phyloP scores from a whole-genome alignment of 305 asterid genomes.

The Ajuga reptans region DNA sequence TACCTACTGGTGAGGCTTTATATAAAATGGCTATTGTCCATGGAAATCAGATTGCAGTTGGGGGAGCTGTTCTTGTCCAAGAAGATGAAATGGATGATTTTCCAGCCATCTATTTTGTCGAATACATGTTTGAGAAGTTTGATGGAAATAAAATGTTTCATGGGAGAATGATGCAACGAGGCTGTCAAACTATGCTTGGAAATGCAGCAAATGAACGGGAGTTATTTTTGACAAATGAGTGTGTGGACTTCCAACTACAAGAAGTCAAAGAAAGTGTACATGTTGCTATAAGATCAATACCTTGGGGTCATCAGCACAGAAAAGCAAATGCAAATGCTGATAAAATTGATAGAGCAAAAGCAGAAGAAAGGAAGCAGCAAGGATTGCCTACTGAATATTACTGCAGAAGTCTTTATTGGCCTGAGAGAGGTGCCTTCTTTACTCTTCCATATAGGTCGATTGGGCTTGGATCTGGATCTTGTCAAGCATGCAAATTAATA shows the following conservation, averaged over 20 bases:
- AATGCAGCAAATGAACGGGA: slow-evolving; percentile 85
- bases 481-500: slow-evolving; percentile 55
- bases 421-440: slow-evolving; percentile 89
- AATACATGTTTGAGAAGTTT: slow-evolving; percentile 70
- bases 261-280: slow-evolving; percentile 41
- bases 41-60: slow-evolving; percentile 51
- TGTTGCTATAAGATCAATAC: slow-evolving; percentile 46
- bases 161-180: slow-evolving; percentile 71
- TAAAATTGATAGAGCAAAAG: slow-evolving; percentile 60
- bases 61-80: slow-evolving; percentile 53
- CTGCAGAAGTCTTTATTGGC: slow-evolving; percentile 80
- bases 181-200: slow-evolving; percentile 76
- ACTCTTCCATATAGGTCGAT: slow-evolving; percentile 40
- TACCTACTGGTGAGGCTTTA: slow-evolving; percentile 48
- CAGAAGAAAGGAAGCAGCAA: slow-evolving; percentile 70
- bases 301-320: slow-evolving; percentile 92
- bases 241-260: slow-evolving; percentile 52
- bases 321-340: slow-evolving; percentile 57
- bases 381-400: slow-evolving; percentile 67
- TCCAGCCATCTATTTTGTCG: slow-evolving; percentile 52
- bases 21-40: slow-evolving; percentile 47
- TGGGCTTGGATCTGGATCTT: slow-evolving; percentile 80
- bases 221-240: slow-evolving; percentile 67
- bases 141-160: slow-evolving; percentile 73
- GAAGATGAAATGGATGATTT: slow-evolving; percentile 44